These are phyloP conservation scores for Nothophoma quercina DNA, from an alignment of 2,329 filamentous ascomycete species.

Conservation along the genomic window DNA sequence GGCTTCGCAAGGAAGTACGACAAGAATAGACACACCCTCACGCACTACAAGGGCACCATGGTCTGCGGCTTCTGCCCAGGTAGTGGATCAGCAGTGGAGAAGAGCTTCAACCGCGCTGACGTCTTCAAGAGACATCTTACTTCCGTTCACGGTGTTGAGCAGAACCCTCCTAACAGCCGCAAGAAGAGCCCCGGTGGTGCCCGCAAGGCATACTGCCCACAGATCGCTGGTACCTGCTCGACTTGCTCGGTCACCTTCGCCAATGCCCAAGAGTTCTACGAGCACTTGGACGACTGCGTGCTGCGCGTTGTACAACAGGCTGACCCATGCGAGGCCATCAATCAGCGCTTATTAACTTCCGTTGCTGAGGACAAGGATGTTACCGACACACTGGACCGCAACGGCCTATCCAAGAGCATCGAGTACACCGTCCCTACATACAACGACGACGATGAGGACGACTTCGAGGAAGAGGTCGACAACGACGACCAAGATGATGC, in stretches of 20 bases:
- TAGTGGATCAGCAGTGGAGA: slow-evolving; percentile 86
- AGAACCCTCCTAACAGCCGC: slow-evolving; percentile 89
- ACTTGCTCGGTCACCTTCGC: slow-evolving; percentile 86
- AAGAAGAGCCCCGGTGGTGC: slow-evolving; percentile 66
- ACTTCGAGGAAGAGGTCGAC: slow-evolving; percentile 65
- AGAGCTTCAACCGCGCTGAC: slow-evolving; percentile 94
- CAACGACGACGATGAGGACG: slow-evolving; percentile 66
- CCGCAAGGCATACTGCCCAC: slow-evolving; percentile 73
- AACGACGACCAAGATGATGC: slow-evolving; percentile 61
- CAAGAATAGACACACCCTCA: slow-evolving; percentile 92
- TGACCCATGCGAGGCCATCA: slow-evolving; percentile 53
- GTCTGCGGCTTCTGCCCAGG: slow-evolving; percentile 94
- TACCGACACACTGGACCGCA: slow-evolving; percentile 50
- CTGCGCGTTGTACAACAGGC: slow-evolving; percentile 64
- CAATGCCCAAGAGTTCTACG: slow-evolving; percentile 95
- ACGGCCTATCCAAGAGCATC: slow-evolving; percentile 53
- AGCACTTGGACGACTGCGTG: slow-evolving; percentile 82
- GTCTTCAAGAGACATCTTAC: slow-evolving; percentile 96
- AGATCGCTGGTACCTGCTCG: slow-evolving; percentile 83
- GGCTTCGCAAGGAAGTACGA: slow-evolving; percentile 96
- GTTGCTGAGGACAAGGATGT: slow-evolving; percentile 52
- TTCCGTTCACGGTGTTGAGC: slow-evolving; percentile 89
- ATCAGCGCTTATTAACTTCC: slow-evolving; percentile 51
- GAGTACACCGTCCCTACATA: slow-evolving; percentile 54
- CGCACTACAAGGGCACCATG: slow-evolving; percentile 97